Percentiles rank a stretch among this genome's conserved stretches.
phyloP scores from a whole-genome alignment of 2,329 filamentous ascomycete genomes.

The Nannizziopsis arthrosporioides region DNA sequence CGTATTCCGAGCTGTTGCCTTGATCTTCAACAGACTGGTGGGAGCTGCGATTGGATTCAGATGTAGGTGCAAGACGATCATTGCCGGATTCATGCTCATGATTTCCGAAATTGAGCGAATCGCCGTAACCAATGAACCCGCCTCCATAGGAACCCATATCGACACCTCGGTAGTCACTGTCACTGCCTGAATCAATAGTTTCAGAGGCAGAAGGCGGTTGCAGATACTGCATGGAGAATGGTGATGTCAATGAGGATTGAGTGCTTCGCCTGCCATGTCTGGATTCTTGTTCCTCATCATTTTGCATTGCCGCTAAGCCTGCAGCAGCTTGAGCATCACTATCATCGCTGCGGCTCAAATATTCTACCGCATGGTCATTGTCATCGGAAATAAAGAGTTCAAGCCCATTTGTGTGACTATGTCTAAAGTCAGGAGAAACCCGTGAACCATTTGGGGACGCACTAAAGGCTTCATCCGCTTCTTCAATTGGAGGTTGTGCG shows the following conservation, averaged over 20 bases:
- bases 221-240: slow-evolving; percentile 30
- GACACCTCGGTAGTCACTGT: slow-evolving; percentile 59
- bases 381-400: slow-evolving; percentile 38
- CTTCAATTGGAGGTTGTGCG: slow-evolving; percentile 14
- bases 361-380: slow-evolving; percentile 35
- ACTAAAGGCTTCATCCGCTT: slow-evolving; percentile 14
- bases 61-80: slow-evolving; percentile 7
- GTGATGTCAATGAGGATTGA: slow-evolving; percentile 40
- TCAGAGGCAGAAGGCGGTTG: slow-evolving; percentile 14
- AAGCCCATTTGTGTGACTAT: slow-evolving; percentile 38
- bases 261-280: slow-evolving; percentile 50
- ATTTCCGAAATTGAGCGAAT: slow-evolving; percentile 49
- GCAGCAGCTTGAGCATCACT: slow-evolving; percentile 81
- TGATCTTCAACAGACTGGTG: slow-evolving; percentile 13
- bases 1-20: slow-evolving; percentile 25
- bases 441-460: slow-evolving; percentile 17
- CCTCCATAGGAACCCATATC: slow-evolving; percentile 66
- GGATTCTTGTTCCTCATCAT: slow-evolving; percentile 62
- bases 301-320: slow-evolving; percentile 69
- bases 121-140: slow-evolving; percentile 44
- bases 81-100: slow-evolving; percentile 20
- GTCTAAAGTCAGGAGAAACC: slow-evolving; percentile 34
- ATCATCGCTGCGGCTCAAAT: slow-evolving; percentile 52
- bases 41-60: slow-evolving; percentile 14
- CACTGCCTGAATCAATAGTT: slow-evolving; percentile 42